Evolutionary conservation across 2,329 filamentous ascomycete species (phyloP), one percentile per base, ranked within the genome.

Genomic region (Alternaria infectoria): DNA sequence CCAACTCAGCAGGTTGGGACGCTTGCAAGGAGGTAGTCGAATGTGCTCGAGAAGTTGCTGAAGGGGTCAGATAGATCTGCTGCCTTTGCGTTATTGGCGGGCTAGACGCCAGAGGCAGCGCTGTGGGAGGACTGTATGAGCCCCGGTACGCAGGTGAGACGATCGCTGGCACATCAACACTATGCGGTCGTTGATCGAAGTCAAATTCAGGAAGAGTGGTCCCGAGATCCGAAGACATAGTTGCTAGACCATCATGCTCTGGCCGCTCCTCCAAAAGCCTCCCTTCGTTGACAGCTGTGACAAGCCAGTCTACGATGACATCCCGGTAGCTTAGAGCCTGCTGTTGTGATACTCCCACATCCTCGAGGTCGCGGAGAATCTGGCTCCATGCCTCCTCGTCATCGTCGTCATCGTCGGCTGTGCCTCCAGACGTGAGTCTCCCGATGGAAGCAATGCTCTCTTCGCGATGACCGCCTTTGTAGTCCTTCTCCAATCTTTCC

Each of bases 291-390:
- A 77, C 75, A 7, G 75, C 76, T 17, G 54, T 61, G 19, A 77
- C 60, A 32, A 79, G 71, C 75, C 74, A 77, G 52, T 73, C 72
- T 25, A 74, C 61, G 44, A 78, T 76, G 51, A 77, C 65, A 17
- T 74, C 64, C 8, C 71, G 70, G 46, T 77, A 73, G 13, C 65
- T 61, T 6, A 72, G 28, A 5, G 69, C 73, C 46, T 72, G 65
- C 47, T 71, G 65, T 17, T 67, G 54, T 19, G 69, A 68, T 4
- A 79, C 65, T 6, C 75, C 75, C 21, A 76, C 71, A 46, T 78
- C 76, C 50, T 76, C 72, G 2, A 79, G 64, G 44, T 79, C 76
- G 11, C 70, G 66, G 12, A 77, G 69, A 13, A 79, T 74, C 55
- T 77, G 72, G 8, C 56, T 59, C 76, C 76, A 79, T 11, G 74